Conservation (phyloP, 495 filamentous ascomycete genomes). For the Aspergillus taichungensis region DNA sequence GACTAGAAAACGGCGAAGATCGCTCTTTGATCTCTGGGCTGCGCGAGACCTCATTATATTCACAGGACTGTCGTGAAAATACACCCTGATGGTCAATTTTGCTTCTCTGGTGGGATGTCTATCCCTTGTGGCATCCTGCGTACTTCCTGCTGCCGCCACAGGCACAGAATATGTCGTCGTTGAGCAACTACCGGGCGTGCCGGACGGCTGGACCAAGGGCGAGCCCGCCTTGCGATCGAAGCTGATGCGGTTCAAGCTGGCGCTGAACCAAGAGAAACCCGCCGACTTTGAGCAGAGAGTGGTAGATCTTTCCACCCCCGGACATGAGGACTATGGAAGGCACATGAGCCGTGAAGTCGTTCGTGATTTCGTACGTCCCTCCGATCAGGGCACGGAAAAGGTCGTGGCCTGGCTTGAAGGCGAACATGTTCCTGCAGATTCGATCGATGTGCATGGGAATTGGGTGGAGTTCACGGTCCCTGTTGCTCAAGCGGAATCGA, state of each 20-base stretch:
- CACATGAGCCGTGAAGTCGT: slow-evolving; percentile 54
- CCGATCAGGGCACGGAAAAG: slow-evolving; percentile 25
- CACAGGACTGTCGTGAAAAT: too few species aligned
- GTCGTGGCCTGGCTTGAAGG: slow-evolving; percentile 44
- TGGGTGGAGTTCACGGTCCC: slow-evolving; percentile 48
- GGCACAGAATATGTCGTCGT: slow-evolving; percentile 24
- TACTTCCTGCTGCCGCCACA: slow-evolving; percentile 1
- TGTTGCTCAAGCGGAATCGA: slow-evolving; percentile 40
- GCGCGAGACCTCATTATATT: too few species aligned
- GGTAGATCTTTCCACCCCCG: slow-evolving; percentile 54
- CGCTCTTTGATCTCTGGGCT: too few species aligned
- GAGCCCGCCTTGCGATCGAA: slow-evolving; percentile 24
- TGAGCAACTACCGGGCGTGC: slow-evolving; percentile 34
- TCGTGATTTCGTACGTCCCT: slow-evolving; percentile 40
- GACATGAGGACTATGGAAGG: slow-evolving; percentile 50
- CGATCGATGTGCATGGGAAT: slow-evolving; percentile 41
- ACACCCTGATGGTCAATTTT: slow-evolving; percentile 7
- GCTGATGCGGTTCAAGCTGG: slow-evolving; percentile 44
- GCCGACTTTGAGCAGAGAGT: slow-evolving; percentile 51
- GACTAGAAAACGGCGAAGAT: too few species aligned
- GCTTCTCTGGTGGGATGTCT: slow-evolving; percentile 4
- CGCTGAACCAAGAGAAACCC: slow-evolving; percentile 42
- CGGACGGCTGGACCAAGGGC: slow-evolving; percentile 39
- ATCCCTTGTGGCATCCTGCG: slow-evolving; percentile 7
- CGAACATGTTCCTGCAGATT: slow-evolving; percentile 29